Evolutionary conservation across 2,329 filamentous ascomycete genomes (phyloP), one percentile per base, ranked within the genome.

Genomic region (Malbranchea zuffiana): DNA sequence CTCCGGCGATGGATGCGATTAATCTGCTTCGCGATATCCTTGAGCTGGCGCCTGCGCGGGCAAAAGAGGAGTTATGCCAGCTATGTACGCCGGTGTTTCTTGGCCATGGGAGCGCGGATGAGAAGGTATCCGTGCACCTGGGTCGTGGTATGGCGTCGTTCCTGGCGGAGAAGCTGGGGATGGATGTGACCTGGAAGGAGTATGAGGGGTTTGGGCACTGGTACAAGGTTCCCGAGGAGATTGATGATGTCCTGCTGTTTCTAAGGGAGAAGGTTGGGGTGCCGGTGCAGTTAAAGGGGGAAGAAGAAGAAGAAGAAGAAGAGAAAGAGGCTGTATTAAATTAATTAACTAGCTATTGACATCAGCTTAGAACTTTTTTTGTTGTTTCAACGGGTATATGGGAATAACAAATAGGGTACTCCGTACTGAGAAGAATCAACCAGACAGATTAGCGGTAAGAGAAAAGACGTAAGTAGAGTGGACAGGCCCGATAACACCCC

Each of bases 181-280:
- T 44, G 41, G 34, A 54, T 0, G 60, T 66, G 3, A 36, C 50
- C 7, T 66, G 60, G 59, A 58, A 59, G 36, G 23, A 42, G 0
- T 72, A 71, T 47, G 18, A 49, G 3, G 54, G 46, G 0, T 51
- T 59, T 20, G 66, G 65, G 0, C 67, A 71, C 41, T 69, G 68
- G 64, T 67, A 68, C 43, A 20, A 3, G 25, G 51, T 67, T 10
- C 65, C 65, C 0, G 62, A 69, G 29, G 62, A 67, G 43, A 61
- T 68, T 40, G 61, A 71, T 44, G 64, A 70, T 47, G 60, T 69
- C 32, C 44, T 59, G 5, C 30, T 46, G 0, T 66, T 65, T 35
- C 37, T 39, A 19, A 31, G 44, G 19, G 37, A 42, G 12, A 51
- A 49, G 20, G 31, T 43, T 39, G 37, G 39, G 6, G 25, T 49